Percentiles rank a stretch among this genome's conserved stretches.
phyloP scores from a whole-genome alignment of 2,329 filamentous ascomycete genomes.

The Onygenales sp. region DNA sequence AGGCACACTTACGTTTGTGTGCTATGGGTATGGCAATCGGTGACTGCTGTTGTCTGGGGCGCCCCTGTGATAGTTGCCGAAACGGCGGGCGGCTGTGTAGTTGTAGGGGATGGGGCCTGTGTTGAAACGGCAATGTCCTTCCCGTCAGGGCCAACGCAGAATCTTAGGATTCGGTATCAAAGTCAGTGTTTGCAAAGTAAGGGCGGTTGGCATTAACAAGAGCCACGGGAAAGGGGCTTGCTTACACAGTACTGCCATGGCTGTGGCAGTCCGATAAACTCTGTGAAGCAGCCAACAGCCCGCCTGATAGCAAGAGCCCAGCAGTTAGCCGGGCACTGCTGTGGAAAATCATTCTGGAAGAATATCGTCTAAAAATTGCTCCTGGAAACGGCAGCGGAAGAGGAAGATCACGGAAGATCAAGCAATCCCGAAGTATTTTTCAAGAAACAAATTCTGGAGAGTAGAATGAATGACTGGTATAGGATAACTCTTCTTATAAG shows the following conservation, averaged over 20 bases:
- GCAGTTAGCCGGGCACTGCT: neutral
- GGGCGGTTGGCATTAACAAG: neutral
- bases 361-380: no score
- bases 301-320: neutral
- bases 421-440: no score
- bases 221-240: neutral
- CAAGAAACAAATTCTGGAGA: no score
- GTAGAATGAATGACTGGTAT: no score
- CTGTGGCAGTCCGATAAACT: conserved; percentile 23
- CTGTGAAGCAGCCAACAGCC: conserved; percentile 3
- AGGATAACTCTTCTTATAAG: no score
- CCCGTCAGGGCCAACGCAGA: conserved; percentile 22
- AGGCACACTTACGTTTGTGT: conserved; percentile 28
- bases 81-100: conserved; percentile 12
- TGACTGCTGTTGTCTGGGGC: conserved; percentile 38
- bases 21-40: conserved; percentile 44
- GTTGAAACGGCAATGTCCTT: conserved; percentile 18
- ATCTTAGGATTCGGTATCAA: conserved; percentile 6
- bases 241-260: conserved; percentile 21
- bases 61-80: conserved; percentile 20
- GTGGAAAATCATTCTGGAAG: neutral
- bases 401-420: no score
- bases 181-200: neutral
- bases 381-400: no score
- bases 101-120: conserved; percentile 12